These are phyloP conservation scores for Eustoma russellianum DNA, from an alignment of 257 asterid genomes.

Conservation along the genomic window DNA sequence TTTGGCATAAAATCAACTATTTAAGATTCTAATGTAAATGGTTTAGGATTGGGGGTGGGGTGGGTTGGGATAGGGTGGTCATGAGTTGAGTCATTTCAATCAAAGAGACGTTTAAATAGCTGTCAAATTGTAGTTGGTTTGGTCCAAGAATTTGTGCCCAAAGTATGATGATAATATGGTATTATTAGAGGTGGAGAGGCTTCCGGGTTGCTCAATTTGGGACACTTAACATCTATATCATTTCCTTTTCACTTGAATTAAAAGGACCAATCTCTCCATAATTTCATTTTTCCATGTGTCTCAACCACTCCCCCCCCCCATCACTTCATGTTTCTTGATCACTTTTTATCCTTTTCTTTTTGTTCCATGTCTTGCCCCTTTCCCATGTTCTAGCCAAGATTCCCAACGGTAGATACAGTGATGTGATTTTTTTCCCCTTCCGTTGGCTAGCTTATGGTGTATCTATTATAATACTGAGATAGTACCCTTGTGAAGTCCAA, in stretches of 20 bases:
- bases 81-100: conserved; percentile 71
- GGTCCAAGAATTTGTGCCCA: conserved; percentile 11
- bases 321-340: neutral
- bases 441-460: no score
- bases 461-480: no score
- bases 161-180: conserved; percentile 11
- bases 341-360: no score
- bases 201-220: conserved; percentile 6
- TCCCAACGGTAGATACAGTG: no score
- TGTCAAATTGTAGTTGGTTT: conserved; percentile 33
- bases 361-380: no score
- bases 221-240: conserved; percentile 30
- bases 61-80: conserved; percentile 1
- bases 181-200: conserved; percentile 14
- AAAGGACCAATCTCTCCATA: conserved; percentile 10
- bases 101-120: conserved; percentile 11
- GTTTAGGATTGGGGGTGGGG: no score
- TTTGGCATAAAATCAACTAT: conserved; percentile 29
- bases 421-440: no score
- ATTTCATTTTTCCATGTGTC: conserved; percentile 11
- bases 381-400: no score
- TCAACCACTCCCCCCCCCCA: conserved; percentile 18
- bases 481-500: no score
- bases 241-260: conserved; percentile 22
- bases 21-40: conserved; percentile 23